Base-by-base conservation (phyloP, 345 rosid species). In the Pistacia vera region DNA sequence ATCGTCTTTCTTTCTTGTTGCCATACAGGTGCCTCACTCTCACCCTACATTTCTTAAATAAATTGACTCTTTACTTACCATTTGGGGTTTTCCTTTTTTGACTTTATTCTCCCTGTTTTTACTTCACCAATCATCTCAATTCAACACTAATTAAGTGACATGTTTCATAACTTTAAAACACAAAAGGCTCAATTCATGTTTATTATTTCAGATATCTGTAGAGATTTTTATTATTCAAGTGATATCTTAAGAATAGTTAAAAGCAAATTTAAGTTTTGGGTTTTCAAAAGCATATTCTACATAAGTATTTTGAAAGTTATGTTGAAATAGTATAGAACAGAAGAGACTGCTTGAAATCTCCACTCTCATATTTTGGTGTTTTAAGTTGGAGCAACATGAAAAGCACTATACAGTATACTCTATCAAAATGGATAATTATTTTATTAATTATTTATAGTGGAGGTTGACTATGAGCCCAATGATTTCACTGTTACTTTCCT, bases 371-470 rank as follows among this genome's bases (percentile, higher is more conserved):
- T 38, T 9, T 20, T 10, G 41, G 28, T 57, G 17, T 44, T 10
- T n/a, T 13, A 8, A 33, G 12, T 74, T 11, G 76, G 68, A 71
- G 64, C 61, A 48, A 51, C 20, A 68, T 63, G 66, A 67, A 58
- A 70, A 11, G 73, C 80, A 72, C 69, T 60, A 9, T n/a, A n/a
- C n/a, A n/a, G n/a, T n/a, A n/a, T 55, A 59, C 11, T 11, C 8
- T 54, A 63, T 58, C 5, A 60, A 22, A 8, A 68, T 55, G 6
- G 75, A 70, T 74, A 70, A 79, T 16, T 54, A 54, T n/a, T n/a
- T n/a, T n/a, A n/a, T n/a, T n/a, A n/a, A n/a, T n/a, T n/a, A n/a
- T 73, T 30, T 54, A 36, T 70, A 74, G 81, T 77, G 83, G 80
- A 69, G 76, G 60, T 79, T 76, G 82, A 82, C 78, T 41, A 36